Percentiles rank a stretch among this genome's conserved stretches.
Conservation (phyloP, 31 red algal genomes). For the Asparagopsis taxiformis region DNA sequence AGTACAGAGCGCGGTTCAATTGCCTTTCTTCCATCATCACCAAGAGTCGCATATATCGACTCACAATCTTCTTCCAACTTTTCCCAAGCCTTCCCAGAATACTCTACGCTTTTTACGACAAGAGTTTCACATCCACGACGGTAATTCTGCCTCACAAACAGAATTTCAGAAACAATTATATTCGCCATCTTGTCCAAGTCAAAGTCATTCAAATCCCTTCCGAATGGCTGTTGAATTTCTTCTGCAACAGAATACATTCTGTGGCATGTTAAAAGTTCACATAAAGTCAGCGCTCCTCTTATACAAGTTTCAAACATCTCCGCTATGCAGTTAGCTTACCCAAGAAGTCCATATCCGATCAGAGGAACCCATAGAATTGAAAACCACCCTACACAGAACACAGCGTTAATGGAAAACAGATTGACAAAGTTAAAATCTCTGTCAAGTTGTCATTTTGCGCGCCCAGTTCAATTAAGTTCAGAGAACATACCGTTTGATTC, state of each 20-base stretch:
- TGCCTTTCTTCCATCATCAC: too few species aligned
- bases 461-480: background rate
- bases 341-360: constrained; percentile 51
- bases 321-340: too few species aligned
- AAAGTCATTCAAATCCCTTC: background rate
- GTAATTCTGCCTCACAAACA: background rate
- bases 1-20: too few species aligned
- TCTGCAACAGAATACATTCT: constrained; percentile 3
- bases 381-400: constrained; percentile 42
- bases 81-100: background rate
- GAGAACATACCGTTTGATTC: constrained; percentile 31
- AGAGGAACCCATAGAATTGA: constrained; percentile 65
- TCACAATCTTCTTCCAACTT: background rate
- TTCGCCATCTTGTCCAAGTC: background rate
- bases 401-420: background rate
- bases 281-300: too few species aligned
- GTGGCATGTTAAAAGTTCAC: too few species aligned
- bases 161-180: background rate
- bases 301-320: too few species aligned
- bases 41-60: too few species aligned
- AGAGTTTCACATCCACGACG: background rate
- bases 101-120: background rate
- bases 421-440: background rate
- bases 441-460: background rate
- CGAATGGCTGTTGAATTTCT: constrained; percentile 1